Evolutionary conservation across 257 asterid species (phyloP).

Genomic region (Solanum medicagineum): DNA sequence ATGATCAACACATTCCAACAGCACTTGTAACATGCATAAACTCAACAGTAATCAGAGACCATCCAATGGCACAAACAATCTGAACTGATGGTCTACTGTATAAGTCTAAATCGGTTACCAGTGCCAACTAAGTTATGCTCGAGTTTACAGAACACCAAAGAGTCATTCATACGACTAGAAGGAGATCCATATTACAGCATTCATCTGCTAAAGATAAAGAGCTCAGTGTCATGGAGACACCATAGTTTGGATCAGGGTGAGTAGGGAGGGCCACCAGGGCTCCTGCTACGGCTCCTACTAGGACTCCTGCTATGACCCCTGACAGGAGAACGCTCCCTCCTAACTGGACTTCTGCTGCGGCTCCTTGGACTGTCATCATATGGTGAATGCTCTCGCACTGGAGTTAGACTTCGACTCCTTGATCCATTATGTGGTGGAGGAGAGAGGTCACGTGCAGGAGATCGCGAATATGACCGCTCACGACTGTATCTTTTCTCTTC

Average conservation of each 20-base stretch:
- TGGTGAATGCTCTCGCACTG: conserved; percentile 39
- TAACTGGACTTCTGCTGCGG: conserved; percentile 43
- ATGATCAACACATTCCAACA: not conserved
- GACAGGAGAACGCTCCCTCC: conserved; percentile 20
- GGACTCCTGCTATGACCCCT: conserved; percentile 12
- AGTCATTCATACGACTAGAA: not conserved
- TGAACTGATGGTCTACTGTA: not conserved
- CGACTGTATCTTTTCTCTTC: conserved; percentile 48
- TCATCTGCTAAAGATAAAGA: not conserved
- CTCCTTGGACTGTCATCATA: conserved; percentile 36
- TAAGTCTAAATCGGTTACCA: not conserved
- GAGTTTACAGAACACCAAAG: not conserved
- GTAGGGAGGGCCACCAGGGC: not conserved
- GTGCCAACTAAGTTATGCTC: not conserved
- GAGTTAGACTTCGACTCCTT: conserved; percentile 37
- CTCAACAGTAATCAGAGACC: too few relatives aligned
- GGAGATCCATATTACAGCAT: not conserved
- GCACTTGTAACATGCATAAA: not conserved
- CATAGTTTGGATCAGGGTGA: not conserved
- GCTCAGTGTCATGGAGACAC: not conserved
- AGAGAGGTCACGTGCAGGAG: conserved; percentile 26
- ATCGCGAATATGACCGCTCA: conserved; percentile 47
- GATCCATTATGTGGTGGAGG: conserved; percentile 15
- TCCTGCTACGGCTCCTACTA: conserved; percentile 12
- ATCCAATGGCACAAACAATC: not conserved